Base-by-base conservation (phyloP, 2,329 filamentous ascomycete species). In the Periconia macrospinosa region DNA sequence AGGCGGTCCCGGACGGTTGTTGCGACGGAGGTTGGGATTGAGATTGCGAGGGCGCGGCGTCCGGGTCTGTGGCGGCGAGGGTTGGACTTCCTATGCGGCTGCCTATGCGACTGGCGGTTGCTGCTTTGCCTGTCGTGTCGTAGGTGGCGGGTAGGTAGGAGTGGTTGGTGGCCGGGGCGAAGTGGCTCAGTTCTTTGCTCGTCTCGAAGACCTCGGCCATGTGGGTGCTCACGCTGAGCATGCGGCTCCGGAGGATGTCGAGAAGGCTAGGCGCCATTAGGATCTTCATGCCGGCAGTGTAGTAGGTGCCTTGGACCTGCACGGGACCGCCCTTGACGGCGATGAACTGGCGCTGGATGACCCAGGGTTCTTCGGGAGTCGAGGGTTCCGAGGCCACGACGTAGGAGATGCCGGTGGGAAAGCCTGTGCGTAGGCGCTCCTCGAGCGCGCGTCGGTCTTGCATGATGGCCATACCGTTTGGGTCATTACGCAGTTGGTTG, bases 181-280 rank as follows among this genome's bases (percentile, higher is more conserved):
- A 88, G 17, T 77, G 78, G 2, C 83, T 80, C 23, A 86, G 75
- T 14, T 76, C 72, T 18, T 79, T 78, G 3, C 82, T 80, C 14
- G 78, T 75, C 47, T 82, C 79, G 55, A 85, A 75, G 55, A 86
- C 73, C 54, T 82, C 81, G 19, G 80, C 78, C 42, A 87, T 72
- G 35, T 81, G 81, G 5, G 79, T 83, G 13, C 83, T 79, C 17
- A 83, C 78, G 7, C 81, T 80, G 27, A 87, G 76, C 66, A 85
- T 74, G 57, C 81, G 74, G 56, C 78, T 78, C 35, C 80, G 80
- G 8, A 88, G 70, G 7, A 88, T 76, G 60, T 84, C 84, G 40
- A 79, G 78, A 47, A 87, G 75, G 10, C 81, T 83, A 1, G 85
- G 84, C 13, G 85, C 84, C 78, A 86, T 84, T 62, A 83, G 84